These are phyloP conservation scores for Clarkia xantiana DNA, from an alignment of 345 rosid species.

Conservation along the genomic window DNA sequence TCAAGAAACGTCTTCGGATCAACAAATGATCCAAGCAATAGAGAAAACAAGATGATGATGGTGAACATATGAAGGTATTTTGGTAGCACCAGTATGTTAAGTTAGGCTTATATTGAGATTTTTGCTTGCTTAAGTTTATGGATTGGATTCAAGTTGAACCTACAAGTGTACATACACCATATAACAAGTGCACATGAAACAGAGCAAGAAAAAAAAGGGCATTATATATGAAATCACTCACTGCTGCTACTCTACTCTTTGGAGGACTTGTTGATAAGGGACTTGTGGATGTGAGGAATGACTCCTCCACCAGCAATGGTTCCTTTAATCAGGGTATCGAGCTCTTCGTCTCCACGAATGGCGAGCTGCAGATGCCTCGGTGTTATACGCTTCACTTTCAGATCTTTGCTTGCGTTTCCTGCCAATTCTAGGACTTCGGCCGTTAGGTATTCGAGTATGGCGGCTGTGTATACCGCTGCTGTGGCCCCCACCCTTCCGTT, in stretches of 20 bases:
- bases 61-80: background rate
- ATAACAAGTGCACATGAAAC: background rate
- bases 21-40: background rate
- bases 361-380: conserved; percentile 65
- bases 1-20: conserved; percentile 1
- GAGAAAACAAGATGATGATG: background rate
- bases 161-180: background rate
- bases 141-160: too few species aligned
- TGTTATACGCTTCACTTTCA: conserved; percentile 54
- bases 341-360: conserved; percentile 59
- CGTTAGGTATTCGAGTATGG: conserved; percentile 53
- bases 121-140: too few species aligned
- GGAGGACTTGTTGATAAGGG: conserved; percentile 57
- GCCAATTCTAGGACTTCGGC: conserved; percentile 63
- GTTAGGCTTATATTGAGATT: background rate
- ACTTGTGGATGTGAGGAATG: conserved; percentile 67
- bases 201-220: too few species aligned
- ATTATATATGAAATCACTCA: too few species aligned
- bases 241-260: conserved; percentile 21
- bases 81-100: background rate
- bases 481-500: conserved; percentile 68
- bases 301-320: conserved; percentile 78
- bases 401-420: conserved; percentile 67
- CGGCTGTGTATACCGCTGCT: conserved; percentile 58
- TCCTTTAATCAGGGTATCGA: conserved; percentile 64